Evolutionary conservation across 2,329 filamentous ascomycete genomes (phyloP), one percentile per base, ranked within the genome.

Genomic region (Penicillium fuscoglaucum): DNA sequence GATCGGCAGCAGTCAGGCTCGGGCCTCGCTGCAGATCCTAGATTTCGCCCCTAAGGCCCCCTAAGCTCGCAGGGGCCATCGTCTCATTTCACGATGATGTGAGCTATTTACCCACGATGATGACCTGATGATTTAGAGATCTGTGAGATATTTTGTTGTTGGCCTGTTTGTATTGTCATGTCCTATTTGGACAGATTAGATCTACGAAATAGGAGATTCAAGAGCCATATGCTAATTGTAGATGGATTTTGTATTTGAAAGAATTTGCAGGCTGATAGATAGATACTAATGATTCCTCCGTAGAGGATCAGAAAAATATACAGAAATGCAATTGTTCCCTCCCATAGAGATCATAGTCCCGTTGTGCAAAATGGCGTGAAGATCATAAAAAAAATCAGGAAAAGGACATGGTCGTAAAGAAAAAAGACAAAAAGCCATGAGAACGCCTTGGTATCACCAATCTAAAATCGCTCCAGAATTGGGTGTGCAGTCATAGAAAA

Each of bases 361-460:
- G 33, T 29, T 57, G 29, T 48, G 43, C 47, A 51, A 37, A 48
- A 48, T 46, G 37, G 44, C 46, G 50, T 61, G 31, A 33, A 33
- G 35, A 46, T 61, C 61, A 58, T 65, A 59, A 52, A 61, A 60
- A 61, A 54, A 6, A 31, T 28, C 8, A 44, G 24, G 6, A 13
- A 28, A 59, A 46, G 31, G 40, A 47, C 56, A 55, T 47, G 40
- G 56, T 61, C 62, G 48, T 61, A 46, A 61, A 55, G 52, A n/a
- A 54, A n/a, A 54, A n/a, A 52, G 52, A 41, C 45, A 54, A 57
- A 54, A 58, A 57, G 15, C 29, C 40, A 59, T 15, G 7, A 49
- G 19, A 61, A 67, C 65, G 65, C 64, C 65, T 54, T 60, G 57
- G 60, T 65, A 67, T 66, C 55, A 31, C 52, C 44, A 59, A 48